Conservation (phyloP, 179 eudicot genomes). For the Silene vulgaris region DNA sequence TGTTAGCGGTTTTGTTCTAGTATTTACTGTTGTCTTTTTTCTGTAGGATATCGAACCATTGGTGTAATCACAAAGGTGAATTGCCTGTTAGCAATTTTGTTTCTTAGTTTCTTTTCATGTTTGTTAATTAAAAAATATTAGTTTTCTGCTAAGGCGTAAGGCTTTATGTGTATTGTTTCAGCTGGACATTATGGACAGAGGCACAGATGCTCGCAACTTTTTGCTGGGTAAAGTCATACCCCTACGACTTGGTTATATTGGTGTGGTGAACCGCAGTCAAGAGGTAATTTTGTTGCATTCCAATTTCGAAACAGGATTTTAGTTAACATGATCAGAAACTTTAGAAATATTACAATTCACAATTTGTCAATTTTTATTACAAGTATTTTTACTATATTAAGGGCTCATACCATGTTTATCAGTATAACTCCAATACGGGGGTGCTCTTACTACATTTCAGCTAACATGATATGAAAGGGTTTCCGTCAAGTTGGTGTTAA, state of each 20-base stretch:
- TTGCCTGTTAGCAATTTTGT: not conserved
- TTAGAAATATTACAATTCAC: not conserved
- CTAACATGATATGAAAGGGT: not conserved
- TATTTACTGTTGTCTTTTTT: constrained; percentile 20
- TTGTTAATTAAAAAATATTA: not conserved
- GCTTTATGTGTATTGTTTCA: constrained; percentile 29
- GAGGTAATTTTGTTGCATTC: constrained; percentile 49
- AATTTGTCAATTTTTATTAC: not conserved
- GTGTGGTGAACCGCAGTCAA: constrained; percentile 95
- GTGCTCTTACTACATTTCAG: not conserved
- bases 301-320: not conserved
- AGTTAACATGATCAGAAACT: not conserved
- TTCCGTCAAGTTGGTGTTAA: not conserved
- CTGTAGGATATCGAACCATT: constrained; percentile 83
- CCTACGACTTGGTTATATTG: constrained; percentile 90
- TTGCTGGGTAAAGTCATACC: constrained; percentile 96
- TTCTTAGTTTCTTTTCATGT: not conserved
- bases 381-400: not conserved
- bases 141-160: constrained; percentile 2
- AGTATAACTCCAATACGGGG: not conserved
- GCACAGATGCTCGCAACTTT: constrained; percentile 91
- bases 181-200: constrained; percentile 98
- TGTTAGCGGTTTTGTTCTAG: not conserved
- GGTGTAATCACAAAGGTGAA: constrained; percentile 95
- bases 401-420: not conserved